A percentile compares a stretch with the other conserved stretches of the same genome.
phyloP scores from a whole-genome alignment of 306 rosid species.

The Cajanus cajan region DNA sequence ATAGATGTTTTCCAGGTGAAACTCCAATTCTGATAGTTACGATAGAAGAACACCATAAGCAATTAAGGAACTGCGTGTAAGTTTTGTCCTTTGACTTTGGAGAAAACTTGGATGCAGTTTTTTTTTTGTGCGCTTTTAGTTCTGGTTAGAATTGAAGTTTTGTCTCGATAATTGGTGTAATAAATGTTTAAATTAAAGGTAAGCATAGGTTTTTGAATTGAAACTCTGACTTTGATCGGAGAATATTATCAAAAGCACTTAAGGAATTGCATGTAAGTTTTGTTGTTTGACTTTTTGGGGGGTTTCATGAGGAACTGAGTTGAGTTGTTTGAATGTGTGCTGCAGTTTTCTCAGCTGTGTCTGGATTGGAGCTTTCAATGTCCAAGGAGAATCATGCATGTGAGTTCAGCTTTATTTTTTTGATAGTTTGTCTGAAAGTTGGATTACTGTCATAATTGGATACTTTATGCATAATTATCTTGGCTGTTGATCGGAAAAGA shows the following conservation, averaged over 20 bases:
- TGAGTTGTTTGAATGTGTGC: constrained; percentile 44
- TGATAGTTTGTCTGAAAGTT: constrained; percentile 13
- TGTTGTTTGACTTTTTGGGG: background rate
- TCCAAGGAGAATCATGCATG: constrained; percentile 72
- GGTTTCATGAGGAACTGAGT: constrained; percentile 13
- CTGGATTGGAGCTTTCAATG: constrained; percentile 92
- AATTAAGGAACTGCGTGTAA: background rate
- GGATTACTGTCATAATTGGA: background rate
- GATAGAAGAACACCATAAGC: background rate
- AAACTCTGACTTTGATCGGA: background rate
- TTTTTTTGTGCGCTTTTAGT: background rate
- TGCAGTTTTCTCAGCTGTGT: constrained; percentile 96
- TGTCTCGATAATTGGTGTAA: background rate
- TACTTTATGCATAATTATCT: constrained; percentile 13
- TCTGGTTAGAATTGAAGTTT: background rate
- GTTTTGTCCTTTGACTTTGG: background rate
- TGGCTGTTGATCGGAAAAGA: background rate
- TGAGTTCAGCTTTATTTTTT: constrained; percentile 38
- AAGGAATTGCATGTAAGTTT: background rate
- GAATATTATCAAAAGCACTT: background rate
- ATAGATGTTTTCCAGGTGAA: background rate
- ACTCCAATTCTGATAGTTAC: background rate
- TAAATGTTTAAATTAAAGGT: background rate
- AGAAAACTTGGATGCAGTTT: background rate
- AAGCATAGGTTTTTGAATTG: background rate